Conservation (phyloP, 2,329 filamentous ascomycete species). For the Colletotrichum kahawae region DNA sequence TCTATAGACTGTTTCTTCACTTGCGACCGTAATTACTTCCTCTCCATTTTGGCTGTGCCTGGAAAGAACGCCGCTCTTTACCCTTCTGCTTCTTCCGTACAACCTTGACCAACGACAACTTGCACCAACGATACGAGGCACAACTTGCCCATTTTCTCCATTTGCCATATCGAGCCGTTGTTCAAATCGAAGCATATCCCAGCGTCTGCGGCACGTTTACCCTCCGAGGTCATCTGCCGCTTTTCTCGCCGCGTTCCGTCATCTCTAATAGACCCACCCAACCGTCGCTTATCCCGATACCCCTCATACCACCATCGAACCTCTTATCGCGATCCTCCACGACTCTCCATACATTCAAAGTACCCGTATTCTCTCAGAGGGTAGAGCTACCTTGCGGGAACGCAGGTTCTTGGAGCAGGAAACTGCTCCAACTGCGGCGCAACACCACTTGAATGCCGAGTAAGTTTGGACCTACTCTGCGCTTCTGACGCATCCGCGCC, state of each 20-base stretch:
- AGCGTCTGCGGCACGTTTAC: background rate
- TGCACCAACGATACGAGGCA: background rate
- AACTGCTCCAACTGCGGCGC: constrained; percentile 25
- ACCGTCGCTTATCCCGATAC: background rate
- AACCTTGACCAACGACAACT: constrained; percentile 9
- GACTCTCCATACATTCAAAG: background rate
- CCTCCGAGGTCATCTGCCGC: constrained; percentile 6
- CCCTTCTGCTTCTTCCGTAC: constrained; percentile 15
- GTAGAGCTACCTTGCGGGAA: constrained; percentile 22
- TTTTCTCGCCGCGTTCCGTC: background rate
- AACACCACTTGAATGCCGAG: constrained; percentile 25
- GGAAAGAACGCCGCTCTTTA: constrained; percentile 19
- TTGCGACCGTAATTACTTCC: constrained; percentile 11
- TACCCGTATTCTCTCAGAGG: background rate
- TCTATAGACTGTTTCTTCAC: constrained; percentile 15
- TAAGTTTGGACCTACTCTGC: constrained; percentile 8
- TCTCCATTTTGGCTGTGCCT: constrained; percentile 18
- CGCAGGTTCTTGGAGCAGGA: constrained; percentile 20
- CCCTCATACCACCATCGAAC: background rate
- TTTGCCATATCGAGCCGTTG: background rate
- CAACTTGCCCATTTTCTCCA: background rate
- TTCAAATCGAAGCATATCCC: background rate
- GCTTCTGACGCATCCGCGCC: background rate
- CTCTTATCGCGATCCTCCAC: background rate
- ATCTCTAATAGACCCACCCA: constrained; percentile 10